Evolutionary conservation across 306 rosid genomes (phyloP).

Genomic region (Malus sieversii): DNA sequence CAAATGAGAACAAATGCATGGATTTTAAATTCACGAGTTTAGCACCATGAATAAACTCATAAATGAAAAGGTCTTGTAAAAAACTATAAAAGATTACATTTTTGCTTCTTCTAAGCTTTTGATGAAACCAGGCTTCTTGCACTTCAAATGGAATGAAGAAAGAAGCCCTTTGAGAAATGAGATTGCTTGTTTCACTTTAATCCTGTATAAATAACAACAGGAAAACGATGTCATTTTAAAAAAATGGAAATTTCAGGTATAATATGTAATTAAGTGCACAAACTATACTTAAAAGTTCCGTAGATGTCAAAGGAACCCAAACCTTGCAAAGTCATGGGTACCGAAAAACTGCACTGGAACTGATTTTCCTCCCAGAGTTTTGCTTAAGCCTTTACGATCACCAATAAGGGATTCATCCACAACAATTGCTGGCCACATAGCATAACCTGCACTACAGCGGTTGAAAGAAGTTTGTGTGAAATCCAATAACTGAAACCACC

Average conservation of each 20-base stretch:
- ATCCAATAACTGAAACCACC: not conserved
- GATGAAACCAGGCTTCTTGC: slow-evolving; percentile 71
- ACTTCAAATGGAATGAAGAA: slow-evolving; percentile 75
- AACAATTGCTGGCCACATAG: slow-evolving; percentile 99
- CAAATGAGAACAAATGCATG: not conserved
- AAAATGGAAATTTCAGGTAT: not conserved
- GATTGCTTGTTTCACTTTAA: slow-evolving; percentile 68
- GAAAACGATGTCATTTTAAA: slow-evolving; percentile 1
- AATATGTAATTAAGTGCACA: not conserved
- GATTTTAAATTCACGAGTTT: not conserved
- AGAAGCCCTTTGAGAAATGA: slow-evolving; percentile 91
- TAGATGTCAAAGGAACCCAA: slow-evolving; percentile 21
- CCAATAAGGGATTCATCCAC: slow-evolving; percentile 83
- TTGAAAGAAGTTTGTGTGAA: slow-evolving; percentile 8
- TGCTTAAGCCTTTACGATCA: slow-evolving; percentile 71
- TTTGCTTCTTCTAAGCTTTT: slow-evolving; percentile 92
- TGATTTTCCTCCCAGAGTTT: slow-evolving; percentile 56
- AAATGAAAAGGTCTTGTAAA: not conserved
- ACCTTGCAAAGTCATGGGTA: slow-evolving; percentile 99
- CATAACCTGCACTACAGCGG: slow-evolving; percentile 66
- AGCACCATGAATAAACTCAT: not conserved
- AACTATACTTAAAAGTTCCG: slow-evolving; percentile 8
- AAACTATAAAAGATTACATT: slow-evolving; percentile 37
- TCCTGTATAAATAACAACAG: slow-evolving; percentile 42
- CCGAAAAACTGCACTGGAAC: slow-evolving; percentile 96